Percentiles rank a stretch among this genome's conserved stretches.
Conservation (phyloP, 2,329 filamentous ascomycete species). For the Polychaeton citri region DNA sequence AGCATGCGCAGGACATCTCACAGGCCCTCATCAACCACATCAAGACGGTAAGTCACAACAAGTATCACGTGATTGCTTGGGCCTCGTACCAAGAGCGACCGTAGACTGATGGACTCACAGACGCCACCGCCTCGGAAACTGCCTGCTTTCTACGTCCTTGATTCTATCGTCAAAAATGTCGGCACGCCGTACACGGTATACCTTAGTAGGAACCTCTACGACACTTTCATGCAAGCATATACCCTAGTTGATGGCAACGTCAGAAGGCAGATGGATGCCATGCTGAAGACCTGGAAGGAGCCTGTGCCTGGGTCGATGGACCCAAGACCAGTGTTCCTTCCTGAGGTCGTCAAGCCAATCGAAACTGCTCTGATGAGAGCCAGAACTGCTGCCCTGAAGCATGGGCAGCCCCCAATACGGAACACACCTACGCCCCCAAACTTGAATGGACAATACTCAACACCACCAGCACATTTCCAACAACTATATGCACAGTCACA, state of each 20-base stretch:
- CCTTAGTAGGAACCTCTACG: slow-evolving; percentile 79
- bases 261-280: slow-evolving; percentile 85
- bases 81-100: slow-evolving; percentile 2
- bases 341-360: slow-evolving; percentile 76
- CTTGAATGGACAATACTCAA: slow-evolving; percentile 28
- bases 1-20: slow-evolving; percentile 87
- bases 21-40: slow-evolving; percentile 86
- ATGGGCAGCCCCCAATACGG: slow-evolving; percentile 48
- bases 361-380: slow-evolving; percentile 90
- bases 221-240: slow-evolving; percentile 95
- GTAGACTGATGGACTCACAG: slow-evolving; percentile 40
- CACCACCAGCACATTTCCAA: slow-evolving; percentile 18
- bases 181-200: slow-evolving; percentile 95
- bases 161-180: slow-evolving; percentile 97
- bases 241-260: slow-evolving; percentile 72
- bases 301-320: slow-evolving; percentile 89
- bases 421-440: slow-evolving; percentile 63
- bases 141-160: slow-evolving; percentile 91
- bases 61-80: slow-evolving; percentile 9
- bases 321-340: slow-evolving; percentile 78
- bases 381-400: slow-evolving; percentile 47
- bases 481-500: slow-evolving; percentile 5
- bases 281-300: slow-evolving; percentile 97
- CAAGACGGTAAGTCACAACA: slow-evolving; percentile 60
- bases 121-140: slow-evolving; percentile 79